These are phyloP conservation scores for Dioscorea dumetorum DNA, from an alignment of 106 monocot genomes.

Conservation along the genomic window DNA sequence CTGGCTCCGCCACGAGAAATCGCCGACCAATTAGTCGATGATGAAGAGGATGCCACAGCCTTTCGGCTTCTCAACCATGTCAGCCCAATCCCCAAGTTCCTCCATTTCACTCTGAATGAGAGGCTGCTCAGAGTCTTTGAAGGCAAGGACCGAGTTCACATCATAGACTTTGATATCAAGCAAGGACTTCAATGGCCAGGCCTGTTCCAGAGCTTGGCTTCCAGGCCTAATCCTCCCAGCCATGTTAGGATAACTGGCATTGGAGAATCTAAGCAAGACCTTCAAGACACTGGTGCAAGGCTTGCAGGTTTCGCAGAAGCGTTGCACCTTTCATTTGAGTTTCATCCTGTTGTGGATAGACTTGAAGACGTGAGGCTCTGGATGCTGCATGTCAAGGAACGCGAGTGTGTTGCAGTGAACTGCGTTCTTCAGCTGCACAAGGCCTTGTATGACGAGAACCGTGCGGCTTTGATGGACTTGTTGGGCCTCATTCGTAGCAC, in stretches of 20 bases:
- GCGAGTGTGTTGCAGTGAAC: conserved; percentile 80
- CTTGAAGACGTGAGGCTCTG: conserved; percentile 89
- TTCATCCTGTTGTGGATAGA: conserved; percentile 72
- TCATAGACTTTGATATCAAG: conserved; percentile 88
- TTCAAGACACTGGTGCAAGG: conserved; percentile 53
- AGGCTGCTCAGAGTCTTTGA: conserved; percentile 47
- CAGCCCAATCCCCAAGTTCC: conserved; percentile 63
- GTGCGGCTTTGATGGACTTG: conserved; percentile 33
- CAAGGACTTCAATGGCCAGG: conserved; percentile 85
- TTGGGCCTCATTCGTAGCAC: conserved; percentile 60
- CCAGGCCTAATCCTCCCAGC: conserved; percentile 46
- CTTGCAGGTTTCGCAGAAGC: conserved; percentile 51
- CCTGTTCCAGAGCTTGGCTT: conserved; percentile 62
- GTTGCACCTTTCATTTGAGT: conserved; percentile 53
- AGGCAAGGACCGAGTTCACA: conserved; percentile 64
- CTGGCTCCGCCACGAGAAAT: conserved; percentile 33
- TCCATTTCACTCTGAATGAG: conserved; percentile 79
- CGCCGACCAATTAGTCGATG: conserved; percentile 10
- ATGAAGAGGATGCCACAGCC: conserved; percentile 37
- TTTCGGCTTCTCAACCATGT: conserved; percentile 48
- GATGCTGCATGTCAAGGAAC: conserved; percentile 93
- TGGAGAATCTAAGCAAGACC: conserved; percentile 52
- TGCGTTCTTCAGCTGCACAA: conserved; percentile 63
- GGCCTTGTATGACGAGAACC: conserved; percentile 45
- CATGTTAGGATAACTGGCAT: conserved; percentile 80